phyloP scores from a whole-genome alignment of 2,329 filamentous ascomycete species.

The Fusarium chuoi region DNA sequence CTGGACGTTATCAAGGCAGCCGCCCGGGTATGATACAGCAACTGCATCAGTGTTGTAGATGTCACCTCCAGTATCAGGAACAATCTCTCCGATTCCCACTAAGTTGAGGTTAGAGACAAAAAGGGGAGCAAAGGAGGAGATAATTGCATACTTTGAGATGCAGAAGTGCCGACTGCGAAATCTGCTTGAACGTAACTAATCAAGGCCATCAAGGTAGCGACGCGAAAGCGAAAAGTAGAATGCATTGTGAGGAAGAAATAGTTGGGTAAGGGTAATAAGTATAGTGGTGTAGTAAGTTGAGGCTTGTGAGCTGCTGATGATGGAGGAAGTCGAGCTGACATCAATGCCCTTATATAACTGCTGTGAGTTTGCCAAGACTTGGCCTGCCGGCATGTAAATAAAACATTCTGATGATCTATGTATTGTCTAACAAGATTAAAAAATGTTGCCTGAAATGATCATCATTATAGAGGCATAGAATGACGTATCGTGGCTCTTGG shows the following conservation, averaged over 20 bases:
- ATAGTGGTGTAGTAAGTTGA: neutral
- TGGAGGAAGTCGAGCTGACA: accelerated
- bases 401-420: neutral
- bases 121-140: accelerated
- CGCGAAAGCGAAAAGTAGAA: neutral
- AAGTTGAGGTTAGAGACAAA: neutral
- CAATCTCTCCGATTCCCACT: neutral
- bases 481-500: neutral
- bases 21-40: neutral
- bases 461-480: neutral
- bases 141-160: neutral
- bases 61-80: neutral
- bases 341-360: neutral
- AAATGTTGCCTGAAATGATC: neutral
- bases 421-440: neutral
- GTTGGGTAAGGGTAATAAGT: accelerated
- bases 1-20: neutral
- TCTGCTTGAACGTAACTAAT: neutral
- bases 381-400: neutral
- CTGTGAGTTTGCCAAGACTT: too few species aligned
- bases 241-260: neutral
- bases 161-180: neutral
- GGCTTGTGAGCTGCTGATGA: too few species aligned
- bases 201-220: neutral
- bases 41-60: neutral